A percentile compares a stretch with the other conserved stretches of the same genome.
Conservation (phyloP, 768 basidiomycete species). For the Boletus rubescentipes region DNA sequence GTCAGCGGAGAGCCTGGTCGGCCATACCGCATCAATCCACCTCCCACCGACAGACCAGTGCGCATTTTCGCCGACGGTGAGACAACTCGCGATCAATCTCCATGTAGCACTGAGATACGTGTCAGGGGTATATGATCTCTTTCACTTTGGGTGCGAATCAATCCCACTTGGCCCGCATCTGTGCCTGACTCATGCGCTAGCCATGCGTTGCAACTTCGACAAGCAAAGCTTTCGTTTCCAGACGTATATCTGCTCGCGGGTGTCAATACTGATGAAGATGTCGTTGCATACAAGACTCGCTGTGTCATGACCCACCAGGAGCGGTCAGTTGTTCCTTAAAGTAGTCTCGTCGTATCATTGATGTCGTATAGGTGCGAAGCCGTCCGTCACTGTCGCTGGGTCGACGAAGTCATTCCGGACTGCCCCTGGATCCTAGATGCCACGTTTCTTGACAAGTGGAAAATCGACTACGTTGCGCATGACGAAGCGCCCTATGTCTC, state of each 20-base stretch:
- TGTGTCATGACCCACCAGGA: conserved; percentile 90
- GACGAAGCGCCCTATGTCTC: conserved; percentile 88
- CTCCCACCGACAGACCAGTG: conserved; percentile 76
- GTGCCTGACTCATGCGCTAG: conserved; percentile 40
- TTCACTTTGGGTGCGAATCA: conserved; percentile 83
- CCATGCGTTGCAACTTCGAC: conserved; percentile 92
- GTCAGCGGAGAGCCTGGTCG: conserved; percentile 69
- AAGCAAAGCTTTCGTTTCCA: conserved; percentile 93
- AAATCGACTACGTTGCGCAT: conserved; percentile 97
- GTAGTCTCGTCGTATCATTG: background rate
- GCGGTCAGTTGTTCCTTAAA: conserved; percentile 44
- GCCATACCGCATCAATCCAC: conserved; percentile 82
- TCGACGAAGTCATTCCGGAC: conserved; percentile 87
- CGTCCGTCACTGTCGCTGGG: conserved; percentile 96
- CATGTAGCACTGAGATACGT: conserved; percentile 6
- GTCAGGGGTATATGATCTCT: conserved; percentile 91
- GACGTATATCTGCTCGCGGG: conserved; percentile 89
- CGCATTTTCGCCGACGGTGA: conserved; percentile 92
- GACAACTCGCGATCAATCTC: conserved; percentile 19
- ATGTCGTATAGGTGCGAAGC: conserved; percentile 66
- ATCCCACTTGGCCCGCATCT: background rate
- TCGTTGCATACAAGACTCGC: conserved; percentile 72
- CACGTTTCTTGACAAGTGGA: conserved; percentile 76
- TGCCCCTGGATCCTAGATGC: conserved; percentile 89
- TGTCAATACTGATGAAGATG: conserved; percentile 88